Evolutionary conservation across 805 yeast genomes (phyloP).

Genomic region (Cyberlindnera misumaiensis): DNA sequence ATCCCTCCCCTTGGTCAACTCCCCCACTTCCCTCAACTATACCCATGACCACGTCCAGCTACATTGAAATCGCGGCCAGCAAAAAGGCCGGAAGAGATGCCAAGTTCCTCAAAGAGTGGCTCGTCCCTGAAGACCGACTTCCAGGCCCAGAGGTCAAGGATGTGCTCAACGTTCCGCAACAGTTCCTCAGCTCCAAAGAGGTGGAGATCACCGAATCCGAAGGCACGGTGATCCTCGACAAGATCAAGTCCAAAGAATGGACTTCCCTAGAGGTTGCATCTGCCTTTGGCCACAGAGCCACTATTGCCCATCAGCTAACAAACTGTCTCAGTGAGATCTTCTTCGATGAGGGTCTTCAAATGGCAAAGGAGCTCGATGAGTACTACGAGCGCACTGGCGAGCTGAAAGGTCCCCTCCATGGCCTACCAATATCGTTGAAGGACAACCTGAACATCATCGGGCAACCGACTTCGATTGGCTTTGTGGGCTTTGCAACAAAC

Average conservation of each 20-base stretch:
- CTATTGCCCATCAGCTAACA: constrained; percentile 49
- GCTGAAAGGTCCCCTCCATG: constrained; percentile 59
- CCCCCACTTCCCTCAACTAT: too few species aligned
- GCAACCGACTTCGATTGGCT: constrained; percentile 42
- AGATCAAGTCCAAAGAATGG: constrained; percentile 29
- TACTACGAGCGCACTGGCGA: constrained; percentile 40
- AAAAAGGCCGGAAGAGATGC: constrained; percentile 36
- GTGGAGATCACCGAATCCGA: constrained; percentile 25
- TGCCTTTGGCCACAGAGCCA: constrained; percentile 55
- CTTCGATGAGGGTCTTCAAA: constrained; percentile 48
- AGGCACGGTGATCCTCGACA: constrained; percentile 15
- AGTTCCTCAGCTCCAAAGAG: constrained; percentile 27
- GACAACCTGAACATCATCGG: constrained; percentile 37
- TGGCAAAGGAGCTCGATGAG: constrained; percentile 50
- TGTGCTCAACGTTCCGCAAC: constrained; percentile 30
- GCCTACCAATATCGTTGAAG: constrained; percentile 58
- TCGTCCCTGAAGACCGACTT: constrained; percentile 10
- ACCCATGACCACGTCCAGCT: constrained; percentile 9
- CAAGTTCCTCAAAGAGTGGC: constrained; percentile 26
- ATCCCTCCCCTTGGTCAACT: too few species aligned
- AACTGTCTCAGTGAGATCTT: constrained; percentile 33
- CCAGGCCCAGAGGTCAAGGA: constrained; percentile 28
- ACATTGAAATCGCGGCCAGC: constrained; percentile 34
- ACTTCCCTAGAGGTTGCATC: constrained; percentile 38
- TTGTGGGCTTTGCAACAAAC: constrained; percentile 34